Evolutionary conservation across 805 yeast genomes (phyloP).

Genomic region (Spathaspora sp.): DNA sequence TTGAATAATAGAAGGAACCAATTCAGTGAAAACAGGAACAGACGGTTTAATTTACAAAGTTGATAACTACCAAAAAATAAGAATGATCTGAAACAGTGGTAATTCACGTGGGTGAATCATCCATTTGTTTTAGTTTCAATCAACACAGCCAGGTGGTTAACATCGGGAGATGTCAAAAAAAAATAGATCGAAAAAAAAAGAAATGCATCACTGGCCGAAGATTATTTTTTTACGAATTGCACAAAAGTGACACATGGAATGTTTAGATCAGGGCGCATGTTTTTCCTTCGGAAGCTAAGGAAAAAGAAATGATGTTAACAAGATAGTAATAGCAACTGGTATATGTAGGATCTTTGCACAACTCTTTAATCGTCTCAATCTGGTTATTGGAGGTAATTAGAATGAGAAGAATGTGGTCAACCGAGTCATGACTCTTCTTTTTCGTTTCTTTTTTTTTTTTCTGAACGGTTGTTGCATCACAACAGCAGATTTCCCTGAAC

Average conservation of each 20-base stretch:
- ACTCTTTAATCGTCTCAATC: no score
- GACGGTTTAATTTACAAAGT: neutral
- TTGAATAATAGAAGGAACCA: no score
- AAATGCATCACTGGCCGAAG: neutral
- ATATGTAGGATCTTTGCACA: neutral
- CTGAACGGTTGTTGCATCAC: neutral
- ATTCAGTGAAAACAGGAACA: no score
- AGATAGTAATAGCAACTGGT: neutral
- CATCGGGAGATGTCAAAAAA: neutral
- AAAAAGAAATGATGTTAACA: neutral
- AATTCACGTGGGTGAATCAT: neutral
- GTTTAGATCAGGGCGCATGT: neutral
- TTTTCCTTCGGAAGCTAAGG: neutral
- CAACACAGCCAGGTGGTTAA: neutral
- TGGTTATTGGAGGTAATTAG: no score
- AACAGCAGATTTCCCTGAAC: neutral
- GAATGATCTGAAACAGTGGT: neutral
- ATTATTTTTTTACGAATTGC: neutral
- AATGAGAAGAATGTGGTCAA: neutral
- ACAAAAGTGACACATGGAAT: neutral
- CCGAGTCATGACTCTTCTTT: neutral
- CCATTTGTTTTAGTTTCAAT: neutral
- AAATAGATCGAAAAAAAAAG: neutral
- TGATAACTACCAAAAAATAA: neutral
- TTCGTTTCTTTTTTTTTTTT: neutral